These are phyloP conservation scores for Aspergillus sclerotioniger DNA, from an alignment of 495 filamentous ascomycete species.

Conservation along the genomic window DNA sequence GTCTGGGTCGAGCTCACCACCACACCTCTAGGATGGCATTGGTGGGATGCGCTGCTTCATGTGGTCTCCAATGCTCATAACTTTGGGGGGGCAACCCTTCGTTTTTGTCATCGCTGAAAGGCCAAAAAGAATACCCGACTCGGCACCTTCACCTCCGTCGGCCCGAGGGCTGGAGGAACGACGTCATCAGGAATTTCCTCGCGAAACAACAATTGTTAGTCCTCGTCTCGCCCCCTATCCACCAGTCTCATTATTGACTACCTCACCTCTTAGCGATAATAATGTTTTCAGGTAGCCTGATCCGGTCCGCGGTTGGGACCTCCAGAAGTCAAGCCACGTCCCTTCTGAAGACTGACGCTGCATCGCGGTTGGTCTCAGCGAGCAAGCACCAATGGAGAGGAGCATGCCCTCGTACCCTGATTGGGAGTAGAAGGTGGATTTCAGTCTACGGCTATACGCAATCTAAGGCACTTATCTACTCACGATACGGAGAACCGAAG, in stretches of 20 bases:
- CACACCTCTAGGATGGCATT: neutral
- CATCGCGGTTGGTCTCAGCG: constrained; percentile 16
- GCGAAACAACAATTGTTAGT: neutral
- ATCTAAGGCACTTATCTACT: constrained; percentile 85
- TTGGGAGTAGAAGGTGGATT: constrained; percentile 39
- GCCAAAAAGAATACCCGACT: neutral
- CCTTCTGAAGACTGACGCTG: constrained; percentile 10
- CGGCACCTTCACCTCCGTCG: constrained; percentile 16
- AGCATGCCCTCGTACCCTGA: constrained; percentile 1
- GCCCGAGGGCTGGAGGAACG: constrained; percentile 21
- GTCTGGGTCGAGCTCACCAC: neutral
- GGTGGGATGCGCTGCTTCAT: neutral
- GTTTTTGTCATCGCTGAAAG: neutral
- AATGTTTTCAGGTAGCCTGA: constrained; percentile 36
- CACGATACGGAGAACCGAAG: constrained; percentile 77
- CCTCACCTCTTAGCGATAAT: neutral
- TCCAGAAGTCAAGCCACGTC: constrained; percentile 12
- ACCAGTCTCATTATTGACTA: neutral
- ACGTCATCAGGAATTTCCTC: constrained; percentile 23
- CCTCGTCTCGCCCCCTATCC: neutral
- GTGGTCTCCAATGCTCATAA: neutral
- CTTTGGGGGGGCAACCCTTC: no score
- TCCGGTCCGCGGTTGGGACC: constrained; percentile 24
- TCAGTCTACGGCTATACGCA: constrained; percentile 97
- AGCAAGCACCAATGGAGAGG: constrained; percentile 30